These are phyloP conservation scores for Rhododendron simsii DNA, from an alignment of 148 eudicot species.

Conservation along the genomic window DNA sequence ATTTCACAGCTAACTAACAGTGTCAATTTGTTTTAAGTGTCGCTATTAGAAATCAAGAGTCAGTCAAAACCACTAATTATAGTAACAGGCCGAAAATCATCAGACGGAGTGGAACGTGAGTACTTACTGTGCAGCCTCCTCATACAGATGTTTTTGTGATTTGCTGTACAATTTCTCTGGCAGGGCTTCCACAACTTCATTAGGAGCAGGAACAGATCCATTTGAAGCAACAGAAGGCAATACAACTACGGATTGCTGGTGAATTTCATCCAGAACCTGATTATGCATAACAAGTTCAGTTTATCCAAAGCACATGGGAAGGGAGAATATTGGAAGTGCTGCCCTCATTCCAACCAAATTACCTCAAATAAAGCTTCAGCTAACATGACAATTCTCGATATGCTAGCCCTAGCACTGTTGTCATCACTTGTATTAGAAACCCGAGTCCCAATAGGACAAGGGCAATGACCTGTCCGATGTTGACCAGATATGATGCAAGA, in stretches of 20 bases:
- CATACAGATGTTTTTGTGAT: slow-evolving; percentile 38
- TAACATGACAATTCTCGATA: slow-evolving; percentile 94
- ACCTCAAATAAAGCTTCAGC: slow-evolving; percentile 99
- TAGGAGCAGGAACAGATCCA: slow-evolving; percentile 94
- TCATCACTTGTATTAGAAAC: slow-evolving; percentile 59
- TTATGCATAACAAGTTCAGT: slow-evolving; percentile 37
- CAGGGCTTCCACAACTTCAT: slow-evolving; percentile 79
- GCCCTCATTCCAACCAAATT: slow-evolving; percentile 17
- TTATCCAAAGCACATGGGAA: background rate
- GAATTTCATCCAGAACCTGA: slow-evolving; percentile 99
- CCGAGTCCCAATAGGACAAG: slow-evolving; percentile 52
- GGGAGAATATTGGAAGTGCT: background rate
- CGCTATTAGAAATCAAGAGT: background rate
- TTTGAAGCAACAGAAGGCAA: slow-evolving; percentile 78
- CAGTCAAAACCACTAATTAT: background rate
- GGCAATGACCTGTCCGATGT: slow-evolving; percentile 84
- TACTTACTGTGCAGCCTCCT: slow-evolving; percentile 87
- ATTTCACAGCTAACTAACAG: background rate
- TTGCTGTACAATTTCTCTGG: slow-evolving; percentile 58
- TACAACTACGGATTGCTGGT: slow-evolving; percentile 92
- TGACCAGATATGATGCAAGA: slow-evolving; percentile 89
- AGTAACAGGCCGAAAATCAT: background rate
- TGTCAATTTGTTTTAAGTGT: background rate
- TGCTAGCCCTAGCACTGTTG: slow-evolving; percentile 79
- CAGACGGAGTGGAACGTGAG: background rate